Base-by-base conservation (phyloP, 2,329 filamentous ascomycete genomes). In the Fusarium secorum region DNA sequence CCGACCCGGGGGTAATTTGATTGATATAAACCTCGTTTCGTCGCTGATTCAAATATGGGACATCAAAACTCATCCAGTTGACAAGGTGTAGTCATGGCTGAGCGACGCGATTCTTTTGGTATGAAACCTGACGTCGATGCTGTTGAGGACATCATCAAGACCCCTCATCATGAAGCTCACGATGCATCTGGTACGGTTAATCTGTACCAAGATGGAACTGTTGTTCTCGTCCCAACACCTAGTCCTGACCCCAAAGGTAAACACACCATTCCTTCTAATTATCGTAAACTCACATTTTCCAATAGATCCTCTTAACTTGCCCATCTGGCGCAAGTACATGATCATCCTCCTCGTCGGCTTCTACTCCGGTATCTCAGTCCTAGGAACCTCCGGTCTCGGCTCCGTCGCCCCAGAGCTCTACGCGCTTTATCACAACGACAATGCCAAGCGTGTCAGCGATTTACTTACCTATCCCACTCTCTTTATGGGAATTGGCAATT, bases 161-260 rank as follows among this genome's bases (percentile, higher is more conserved):
- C 46, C 3, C 49, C 60, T 13, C 32, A 49, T 18, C 26, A 64
- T 1, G 62, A 64, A 5, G 11, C 49, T 0, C 62, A 64, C 4
- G 42, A 64, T 26, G 60, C 62, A 0, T 64, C 62, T 24, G 62
- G 62, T 6, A 65, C 60, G 0, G 62, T 65, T 4, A 65, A 65
- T 11, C 5, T 65, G 1, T 65, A 64, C 3, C 62, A 65, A 5
- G 60, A 65, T 11, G 62, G 62, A 2, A 64, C 60, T 1, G 60
- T 65, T 0, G 62, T 65, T 11, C n/a, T 65, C 2, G 36, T 65
- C 1, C 62, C 62, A 0, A 64, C 62, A 3, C 62, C 62, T 3
- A 65, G 62, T 14, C 60, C 60, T 10, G 60, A 65, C 3, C 62
- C 62, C 5, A 65, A 64, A n/a, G 62, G 62, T 64, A 41, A 36